Evolutionary conservation across 306 rosid species (phyloP), one percentile per base, ranked within the genome.

Genomic region (Cucurbita moschata): DNA sequence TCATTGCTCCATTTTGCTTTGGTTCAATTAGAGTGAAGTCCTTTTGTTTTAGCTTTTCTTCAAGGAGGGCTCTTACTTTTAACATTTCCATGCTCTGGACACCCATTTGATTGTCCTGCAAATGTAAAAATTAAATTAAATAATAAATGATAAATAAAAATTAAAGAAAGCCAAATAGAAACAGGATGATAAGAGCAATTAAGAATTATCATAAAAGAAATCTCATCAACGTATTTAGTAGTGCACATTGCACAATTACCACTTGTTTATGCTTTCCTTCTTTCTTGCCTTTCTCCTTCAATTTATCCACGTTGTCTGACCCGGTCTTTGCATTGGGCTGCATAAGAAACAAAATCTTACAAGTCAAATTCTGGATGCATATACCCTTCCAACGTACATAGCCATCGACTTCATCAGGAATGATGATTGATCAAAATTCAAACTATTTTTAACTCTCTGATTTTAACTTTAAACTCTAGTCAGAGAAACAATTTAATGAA

Each of bases 1-100:
- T 90, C 68, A 16, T 76, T 67, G 77, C 71, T 76, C 66, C 83
- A 69, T 77, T 77, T 70, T 79, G 77, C 85, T 85, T 88, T 63
- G 89, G 83, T 77, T 86, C 63, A 68, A 71, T 71, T 50, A 88
- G 83, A 43, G 83, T 79, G 54, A 81, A 77, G 69, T 89, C 96
- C 88, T 86, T 84, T 72, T 88, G 86, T 81, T 85, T 90, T 84
- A 89, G 79, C 39, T 83, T 90, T 85, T 87, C 90, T 79, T 86
- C 96, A 10, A 88, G 97, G 54, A 88, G 85, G 69, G 92, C 94
- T 86, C 97, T 90, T 38, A 86, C 83, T 82, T 85, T 88, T 13
- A 93, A 78, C 94, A 90, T 93, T 85, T 82, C 87, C 85, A 83
- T 81, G 86, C 97, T 93, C 79, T 84, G 90, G 43, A 56, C 59